These are phyloP conservation scores for Bidens hawaiensis DNA, from an alignment of 140 eudicot genomes.

Conservation along the genomic window DNA sequence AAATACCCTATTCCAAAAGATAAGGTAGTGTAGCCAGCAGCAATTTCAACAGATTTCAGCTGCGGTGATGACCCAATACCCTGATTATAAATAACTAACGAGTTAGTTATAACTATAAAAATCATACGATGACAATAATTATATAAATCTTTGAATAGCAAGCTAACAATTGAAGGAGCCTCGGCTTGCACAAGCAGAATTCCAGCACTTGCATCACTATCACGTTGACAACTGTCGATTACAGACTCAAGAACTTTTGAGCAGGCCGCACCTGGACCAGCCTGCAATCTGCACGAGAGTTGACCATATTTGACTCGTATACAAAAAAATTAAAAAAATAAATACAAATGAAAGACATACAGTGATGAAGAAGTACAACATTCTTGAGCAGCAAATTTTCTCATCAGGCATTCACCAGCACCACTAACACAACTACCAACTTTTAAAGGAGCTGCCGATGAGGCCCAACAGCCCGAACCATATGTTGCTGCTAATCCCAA, in stretches of 20 bases:
- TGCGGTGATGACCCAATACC: slow-evolving; percentile 32
- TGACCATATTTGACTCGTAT: slow-evolving; percentile 3
- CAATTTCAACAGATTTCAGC: slow-evolving; percentile 88
- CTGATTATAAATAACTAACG: slow-evolving; percentile 20
- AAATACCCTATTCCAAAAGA: slow-evolving; percentile 97
- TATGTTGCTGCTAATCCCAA: slow-evolving; percentile 96
- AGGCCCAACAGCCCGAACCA: slow-evolving; percentile 98
- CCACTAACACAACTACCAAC: slow-evolving; percentile 94
- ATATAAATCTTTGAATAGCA: neutral
- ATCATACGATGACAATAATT: neutral
- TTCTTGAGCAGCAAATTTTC: slow-evolving; percentile 78
- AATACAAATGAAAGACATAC: slow-evolving; percentile 38
- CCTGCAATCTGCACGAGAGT: slow-evolving; percentile 50
- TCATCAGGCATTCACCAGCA: slow-evolving; percentile 92
- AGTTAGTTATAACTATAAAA: neutral
- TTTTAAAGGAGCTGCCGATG: slow-evolving; percentile 56
- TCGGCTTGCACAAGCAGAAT: slow-evolving; percentile 85
- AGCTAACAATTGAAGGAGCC: slow-evolving; percentile 46
- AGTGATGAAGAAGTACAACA: slow-evolving; percentile 70
- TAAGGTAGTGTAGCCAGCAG: slow-evolving; percentile 65
- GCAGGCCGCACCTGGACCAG: slow-evolving; percentile 87
- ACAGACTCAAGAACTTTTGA: slow-evolving; percentile 47
- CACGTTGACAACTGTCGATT: slow-evolving; percentile 29
- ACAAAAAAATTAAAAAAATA: neutral
- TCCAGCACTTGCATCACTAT: slow-evolving; percentile 73